These are phyloP conservation scores for Scheffersomyces ergatensis DNA, from an alignment of 805 yeast species.

Conservation along the genomic window DNA sequence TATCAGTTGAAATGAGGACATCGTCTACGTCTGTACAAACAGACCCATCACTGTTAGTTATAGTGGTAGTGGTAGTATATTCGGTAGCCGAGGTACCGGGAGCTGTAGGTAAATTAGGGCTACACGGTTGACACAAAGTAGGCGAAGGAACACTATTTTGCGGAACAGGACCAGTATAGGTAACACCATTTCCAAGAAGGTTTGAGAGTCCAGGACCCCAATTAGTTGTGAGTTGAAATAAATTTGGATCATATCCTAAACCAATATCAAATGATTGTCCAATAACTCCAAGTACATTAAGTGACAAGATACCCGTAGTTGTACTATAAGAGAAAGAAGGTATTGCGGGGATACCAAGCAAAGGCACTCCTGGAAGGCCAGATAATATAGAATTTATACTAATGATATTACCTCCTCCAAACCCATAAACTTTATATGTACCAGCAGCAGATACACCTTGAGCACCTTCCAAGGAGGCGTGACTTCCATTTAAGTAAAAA, in stretches of 20 bases:
- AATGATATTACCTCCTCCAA: constrained; percentile 15
- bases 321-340: constrained; percentile 7
- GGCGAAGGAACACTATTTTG: constrained; percentile 13
- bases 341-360: no score
- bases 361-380: not conserved
- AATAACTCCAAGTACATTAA: constrained; percentile 1
- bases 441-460: constrained; percentile 1
- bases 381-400: constrained; percentile 1
- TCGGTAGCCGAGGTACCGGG: constrained; percentile 12
- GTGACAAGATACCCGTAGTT: constrained; percentile 18
- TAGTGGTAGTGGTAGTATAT: constrained; percentile 11
- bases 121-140: constrained; percentile 16
- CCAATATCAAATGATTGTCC: constrained; percentile 17
- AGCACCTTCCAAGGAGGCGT: constrained; percentile 9
- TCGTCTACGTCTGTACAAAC: constrained; percentile 8
- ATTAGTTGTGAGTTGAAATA: constrained; percentile 7
- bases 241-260: constrained; percentile 15
- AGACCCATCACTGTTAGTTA: constrained; percentile 1
- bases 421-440: constrained; percentile 15
- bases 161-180: constrained; percentile 15
- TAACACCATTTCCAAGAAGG: constrained; percentile 10
- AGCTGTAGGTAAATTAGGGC: constrained; percentile 9
- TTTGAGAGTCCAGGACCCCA: constrained; percentile 6
- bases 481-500: constrained; percentile 10
- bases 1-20: constrained; percentile 7